Evolutionary conservation across 2,329 filamentous ascomycete genomes (phyloP).

Genomic region (Diaporthe destruens): DNA sequence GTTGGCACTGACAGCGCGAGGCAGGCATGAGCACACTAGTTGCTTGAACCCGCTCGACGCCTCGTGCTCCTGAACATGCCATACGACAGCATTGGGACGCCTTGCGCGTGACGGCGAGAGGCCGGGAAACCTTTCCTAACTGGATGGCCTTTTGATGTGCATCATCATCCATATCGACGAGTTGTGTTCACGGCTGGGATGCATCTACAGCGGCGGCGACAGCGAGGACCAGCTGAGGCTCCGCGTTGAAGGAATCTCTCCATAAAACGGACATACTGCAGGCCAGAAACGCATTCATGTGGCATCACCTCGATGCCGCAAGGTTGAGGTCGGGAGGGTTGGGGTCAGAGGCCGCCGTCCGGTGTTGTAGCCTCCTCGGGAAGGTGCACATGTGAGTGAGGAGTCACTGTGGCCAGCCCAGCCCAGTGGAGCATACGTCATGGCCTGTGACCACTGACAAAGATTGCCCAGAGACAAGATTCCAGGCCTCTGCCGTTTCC

Average conservation of each 20-base stretch:
- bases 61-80: background rate
- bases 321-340: conserved; percentile 3
- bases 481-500: background rate
- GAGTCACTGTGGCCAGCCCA: background rate
- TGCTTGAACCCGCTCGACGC: too few relatives aligned
- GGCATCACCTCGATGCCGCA: background rate
- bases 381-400: background rate
- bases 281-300: background rate
- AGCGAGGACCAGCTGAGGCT: background rate
- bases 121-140: background rate
- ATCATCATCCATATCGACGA: background rate
- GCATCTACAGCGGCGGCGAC: too few relatives aligned
- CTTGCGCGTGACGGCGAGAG: background rate
- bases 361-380: background rate
- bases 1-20: background rate
- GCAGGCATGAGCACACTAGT: too few relatives aligned
- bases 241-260: background rate
- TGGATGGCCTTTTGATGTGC: background rate
- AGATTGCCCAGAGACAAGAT: background rate
- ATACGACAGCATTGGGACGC: background rate
- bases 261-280: background rate
- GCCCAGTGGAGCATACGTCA: conserved; percentile 34
- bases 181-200: background rate
- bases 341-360: background rate
- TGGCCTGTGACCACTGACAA: conserved; percentile 23